Conservation (phyloP, 78 protist genomes). For the Polysphondylium violaceum region DNA sequence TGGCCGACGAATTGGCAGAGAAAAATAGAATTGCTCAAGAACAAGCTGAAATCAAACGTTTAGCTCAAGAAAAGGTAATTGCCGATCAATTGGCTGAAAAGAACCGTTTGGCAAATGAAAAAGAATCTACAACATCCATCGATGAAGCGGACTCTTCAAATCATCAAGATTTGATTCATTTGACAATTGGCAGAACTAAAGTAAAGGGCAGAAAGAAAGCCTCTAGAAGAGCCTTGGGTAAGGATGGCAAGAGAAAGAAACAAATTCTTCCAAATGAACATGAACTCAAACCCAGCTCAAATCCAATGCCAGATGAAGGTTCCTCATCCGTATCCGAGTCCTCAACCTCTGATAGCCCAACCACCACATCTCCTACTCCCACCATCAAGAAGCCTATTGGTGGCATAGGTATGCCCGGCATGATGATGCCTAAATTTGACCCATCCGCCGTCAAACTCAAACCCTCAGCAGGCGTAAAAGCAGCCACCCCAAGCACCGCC, state of each 20-base stretch:
- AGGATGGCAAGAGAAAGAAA: conserved; percentile 50
- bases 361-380: background rate
- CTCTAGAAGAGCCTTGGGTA: conserved; percentile 40
- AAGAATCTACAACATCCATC: background rate
- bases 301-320: background rate
- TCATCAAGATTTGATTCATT: conserved; percentile 43
- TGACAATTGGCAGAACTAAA: conserved; percentile 63
- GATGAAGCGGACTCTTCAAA: background rate
- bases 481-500: background rate
- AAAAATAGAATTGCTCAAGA: background rate
- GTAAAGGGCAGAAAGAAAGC: conserved; percentile 53
- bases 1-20: background rate
- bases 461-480: background rate
- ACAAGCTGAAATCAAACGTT: background rate
- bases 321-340: background rate
- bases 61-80: background rate
- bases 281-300: conserved; percentile 26
- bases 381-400: background rate
- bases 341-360: background rate
- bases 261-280: conserved; percentile 33
- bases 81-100: background rate
- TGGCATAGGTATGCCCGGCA: conserved; percentile 32
- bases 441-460: conserved; percentile 58
- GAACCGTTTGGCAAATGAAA: conserved; percentile 14
- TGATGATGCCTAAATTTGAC: conserved; percentile 75